These are phyloP conservation scores for Dendrocalamus sinicus DNA, from an alignment of 176 grass and related monocot species.

Conservation along the genomic window DNA sequence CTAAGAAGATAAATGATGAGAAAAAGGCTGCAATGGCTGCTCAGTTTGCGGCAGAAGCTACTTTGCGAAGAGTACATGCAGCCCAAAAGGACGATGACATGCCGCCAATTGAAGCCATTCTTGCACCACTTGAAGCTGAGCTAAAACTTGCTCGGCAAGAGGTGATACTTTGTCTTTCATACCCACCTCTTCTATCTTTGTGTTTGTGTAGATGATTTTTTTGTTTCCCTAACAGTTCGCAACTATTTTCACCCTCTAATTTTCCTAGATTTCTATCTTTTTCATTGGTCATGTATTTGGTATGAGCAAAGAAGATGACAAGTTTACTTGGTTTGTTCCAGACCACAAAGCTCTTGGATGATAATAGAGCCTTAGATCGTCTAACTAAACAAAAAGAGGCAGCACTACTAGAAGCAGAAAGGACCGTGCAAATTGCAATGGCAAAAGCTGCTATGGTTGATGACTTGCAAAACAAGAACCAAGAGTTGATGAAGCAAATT, in stretches of 20 bases:
- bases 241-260: neutral
- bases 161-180: slow-evolving; percentile 50
- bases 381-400: slow-evolving; percentile 97
- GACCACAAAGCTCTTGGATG: slow-evolving; percentile 91
- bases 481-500: slow-evolving; percentile 97
- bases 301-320: slow-evolving; percentile 35
- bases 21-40: slow-evolving; percentile 86
- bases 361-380: slow-evolving; percentile 93
- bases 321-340: slow-evolving; percentile 49
- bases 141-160: slow-evolving; percentile 90
- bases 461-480: slow-evolving; percentile 98
- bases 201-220: neutral
- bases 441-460: slow-evolving; percentile 98
- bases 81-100: slow-evolving; percentile 99
- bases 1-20: slow-evolving; percentile 97
- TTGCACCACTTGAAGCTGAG: slow-evolving; percentile 97
- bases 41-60: slow-evolving; percentile 95
- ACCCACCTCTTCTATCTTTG: neutral
- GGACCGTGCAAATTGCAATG: slow-evolving; percentile 86
- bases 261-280: neutral
- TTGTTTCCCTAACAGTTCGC: neutral
- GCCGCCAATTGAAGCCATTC: slow-evolving; percentile 99
- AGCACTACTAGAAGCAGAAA: slow-evolving; percentile 89
- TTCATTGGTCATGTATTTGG: neutral
- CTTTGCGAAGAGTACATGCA: slow-evolving; percentile 93